Conservation (phyloP, 495 filamentous ascomycete species). For the Aspergillus diversus region DNA sequence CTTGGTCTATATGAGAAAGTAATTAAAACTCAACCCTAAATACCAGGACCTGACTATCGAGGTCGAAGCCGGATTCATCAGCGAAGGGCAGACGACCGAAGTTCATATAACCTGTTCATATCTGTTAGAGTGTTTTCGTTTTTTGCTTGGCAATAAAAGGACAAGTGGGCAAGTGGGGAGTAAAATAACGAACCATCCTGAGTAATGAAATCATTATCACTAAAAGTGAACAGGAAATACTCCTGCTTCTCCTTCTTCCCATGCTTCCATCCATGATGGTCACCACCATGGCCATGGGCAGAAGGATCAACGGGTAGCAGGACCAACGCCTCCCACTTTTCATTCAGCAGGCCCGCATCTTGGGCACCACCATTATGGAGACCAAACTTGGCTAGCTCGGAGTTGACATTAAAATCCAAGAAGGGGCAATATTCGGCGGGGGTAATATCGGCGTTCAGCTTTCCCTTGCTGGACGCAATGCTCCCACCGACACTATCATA, state of each 20-base stretch:
- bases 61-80: conserved; percentile 63
- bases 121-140: conserved; percentile 7
- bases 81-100: conserved; percentile 61
- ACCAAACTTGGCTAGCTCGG: conserved; percentile 67
- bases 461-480: conserved; percentile 57
- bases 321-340: conserved; percentile 81
- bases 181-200: conserved; percentile 60
- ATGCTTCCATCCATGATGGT: not conserved
- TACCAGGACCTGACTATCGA: conserved; percentile 73
- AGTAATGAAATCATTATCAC: conserved; percentile 83
- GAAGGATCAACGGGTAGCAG: conserved; percentile 61
- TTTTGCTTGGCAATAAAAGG: not conserved
- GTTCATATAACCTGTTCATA: conserved; percentile 58
- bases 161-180: not conserved
- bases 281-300: conserved; percentile 25
- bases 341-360: conserved; percentile 63
- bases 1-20: not conserved
- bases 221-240: conserved; percentile 70
- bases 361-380: conserved; percentile 68
- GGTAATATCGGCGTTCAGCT: conserved; percentile 58
- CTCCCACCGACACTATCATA: conserved; percentile 56
- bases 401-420: conserved; percentile 73
- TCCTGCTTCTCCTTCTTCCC: conserved; percentile 48
- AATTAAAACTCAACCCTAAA: conserved; percentile 66
- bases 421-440: conserved; percentile 70